These are phyloP conservation scores for Plasmodium gaboni DNA, from an alignment of 169 alveolate genomes.

Conservation along the genomic window DNA sequence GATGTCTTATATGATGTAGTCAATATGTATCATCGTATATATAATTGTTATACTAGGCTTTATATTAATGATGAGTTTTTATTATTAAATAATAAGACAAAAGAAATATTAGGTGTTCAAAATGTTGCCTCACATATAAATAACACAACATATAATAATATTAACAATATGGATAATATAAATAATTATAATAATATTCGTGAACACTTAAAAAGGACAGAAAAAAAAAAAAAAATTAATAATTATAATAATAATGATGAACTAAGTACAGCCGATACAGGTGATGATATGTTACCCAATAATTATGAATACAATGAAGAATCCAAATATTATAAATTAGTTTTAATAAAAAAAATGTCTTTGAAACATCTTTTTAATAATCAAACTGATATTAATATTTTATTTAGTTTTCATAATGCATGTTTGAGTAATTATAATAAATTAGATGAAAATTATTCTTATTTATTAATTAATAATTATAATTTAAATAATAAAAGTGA, in stretches of 20 bases:
- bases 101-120: slow-evolving; percentile 68
- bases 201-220: not conserved
- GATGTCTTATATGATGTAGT: slow-evolving; percentile 57
- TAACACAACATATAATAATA: not conserved
- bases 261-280: not conserved
- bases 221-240: not conserved
- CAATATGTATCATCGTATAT: slow-evolving; percentile 7
- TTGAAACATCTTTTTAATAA: slow-evolving; percentile 27
- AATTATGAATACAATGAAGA: slow-evolving; percentile 7
- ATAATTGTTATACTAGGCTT: slow-evolving; percentile 44
- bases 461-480: slow-evolving; percentile 45
- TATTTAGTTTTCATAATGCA: slow-evolving; percentile 59
- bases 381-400: slow-evolving; percentile 36
- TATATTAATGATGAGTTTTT: slow-evolving; percentile 56
- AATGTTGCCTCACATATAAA: slow-evolving; percentile 1
- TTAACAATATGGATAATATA: not conserved
- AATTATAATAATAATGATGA: not conserved
- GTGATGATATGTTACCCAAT: not conserved
- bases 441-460: slow-evolving; percentile 23
- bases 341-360: slow-evolving; percentile 55
- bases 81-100: slow-evolving; percentile 57
- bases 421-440: slow-evolving; percentile 37
- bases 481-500: slow-evolving; percentile 12
- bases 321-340: slow-evolving; percentile 38
- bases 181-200: not conserved